Conservation (phyloP, 2,329 filamentous ascomycete species). For the Fusarium irregulare region DNA sequence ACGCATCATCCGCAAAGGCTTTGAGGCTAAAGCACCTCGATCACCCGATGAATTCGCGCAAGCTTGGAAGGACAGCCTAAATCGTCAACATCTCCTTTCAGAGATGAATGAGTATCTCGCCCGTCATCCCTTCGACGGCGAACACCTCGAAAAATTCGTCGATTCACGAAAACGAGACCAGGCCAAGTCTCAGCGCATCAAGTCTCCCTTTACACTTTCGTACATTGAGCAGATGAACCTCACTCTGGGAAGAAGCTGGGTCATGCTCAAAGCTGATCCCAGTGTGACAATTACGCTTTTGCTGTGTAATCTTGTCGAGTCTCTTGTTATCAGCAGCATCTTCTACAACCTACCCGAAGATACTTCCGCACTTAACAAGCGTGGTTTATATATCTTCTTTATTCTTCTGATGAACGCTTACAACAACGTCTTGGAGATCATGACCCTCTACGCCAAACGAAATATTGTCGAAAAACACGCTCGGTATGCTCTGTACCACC, state of each 20-base stretch:
- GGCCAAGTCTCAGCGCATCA: constrained; percentile 36
- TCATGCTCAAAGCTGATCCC: constrained; percentile 40
- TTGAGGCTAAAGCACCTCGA: constrained; percentile 48
- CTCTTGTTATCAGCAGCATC: constrained; percentile 40
- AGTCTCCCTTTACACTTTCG: constrained; percentile 34
- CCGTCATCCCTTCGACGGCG: constrained; percentile 43
- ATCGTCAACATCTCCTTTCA: constrained; percentile 42
- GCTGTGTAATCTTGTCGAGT: constrained; percentile 36
- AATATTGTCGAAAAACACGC: constrained; percentile 51
- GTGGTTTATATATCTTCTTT: constrained; percentile 35
- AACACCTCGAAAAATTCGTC: constrained; percentile 43
- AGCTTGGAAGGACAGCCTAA: constrained; percentile 47
- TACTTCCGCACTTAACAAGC: constrained; percentile 21
- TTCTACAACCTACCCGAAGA: constrained; percentile 35
- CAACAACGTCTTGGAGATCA: constrained; percentile 42
- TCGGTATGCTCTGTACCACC: constrained; percentile 51
- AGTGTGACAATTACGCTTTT: constrained; percentile 37
- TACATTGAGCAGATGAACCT: constrained; percentile 38
- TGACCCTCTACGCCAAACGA: constrained; percentile 47
- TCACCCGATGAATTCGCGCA: constrained; percentile 53
- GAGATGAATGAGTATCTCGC: constrained; percentile 49
- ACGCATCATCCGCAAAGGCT: constrained; percentile 50
- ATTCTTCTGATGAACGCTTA: constrained; percentile 42
- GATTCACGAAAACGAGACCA: constrained; percentile 42
- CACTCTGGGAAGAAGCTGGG: constrained; percentile 37